Base-by-base conservation (phyloP, 2,329 filamentous ascomycete genomes). In the Exophiala calicioides region DNA sequence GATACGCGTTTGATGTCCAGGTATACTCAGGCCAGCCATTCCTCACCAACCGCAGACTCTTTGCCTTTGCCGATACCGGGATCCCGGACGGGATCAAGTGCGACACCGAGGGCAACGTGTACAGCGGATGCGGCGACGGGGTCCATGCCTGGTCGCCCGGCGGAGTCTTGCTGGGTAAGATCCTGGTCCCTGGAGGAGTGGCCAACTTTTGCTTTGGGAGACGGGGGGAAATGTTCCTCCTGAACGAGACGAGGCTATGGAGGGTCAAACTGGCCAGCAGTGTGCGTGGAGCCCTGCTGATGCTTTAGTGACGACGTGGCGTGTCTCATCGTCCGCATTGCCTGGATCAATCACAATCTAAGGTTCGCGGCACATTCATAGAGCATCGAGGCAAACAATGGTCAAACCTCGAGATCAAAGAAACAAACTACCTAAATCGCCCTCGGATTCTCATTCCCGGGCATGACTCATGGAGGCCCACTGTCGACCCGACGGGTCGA, bases 91-190 rank as follows among this genome's bases (percentile, higher is more conserved):
- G 64, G 8, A 64, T 78, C 49, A 76, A 77, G 52, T 69, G 71
- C 26, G 78, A 81, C 55, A 65, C 65, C 1, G 52, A 70, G 2
- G 78, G 78, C 2, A 80, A 80, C 58, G 71, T 81, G 2, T 81
- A 78, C 62, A 70, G 70, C 21, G 76, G 73, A 0, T 78, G 74
- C 51, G 74, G 73, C 0, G 77, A 80, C 62, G 77, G 77, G 0
- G 62, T 81, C 15, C 69, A 79, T 50, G 68, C 80, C 8, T 81
- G 76, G 75, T 70, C 66, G 46, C 57, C 69, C 0, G 68, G 67
- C 0, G 78, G 77, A 0, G 66, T 60, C 2, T 56, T 77, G 12
- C 71, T 85, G 55, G 67, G 74, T 2, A 84, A 82, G 64, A 78
- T 84, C 33, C 73, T 74, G 52, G 62, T 79, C 0, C 73, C 74